Base-by-base conservation (phyloP, 2,329 filamentous ascomycete genomes). In the Diaporthe sp. region DNA sequence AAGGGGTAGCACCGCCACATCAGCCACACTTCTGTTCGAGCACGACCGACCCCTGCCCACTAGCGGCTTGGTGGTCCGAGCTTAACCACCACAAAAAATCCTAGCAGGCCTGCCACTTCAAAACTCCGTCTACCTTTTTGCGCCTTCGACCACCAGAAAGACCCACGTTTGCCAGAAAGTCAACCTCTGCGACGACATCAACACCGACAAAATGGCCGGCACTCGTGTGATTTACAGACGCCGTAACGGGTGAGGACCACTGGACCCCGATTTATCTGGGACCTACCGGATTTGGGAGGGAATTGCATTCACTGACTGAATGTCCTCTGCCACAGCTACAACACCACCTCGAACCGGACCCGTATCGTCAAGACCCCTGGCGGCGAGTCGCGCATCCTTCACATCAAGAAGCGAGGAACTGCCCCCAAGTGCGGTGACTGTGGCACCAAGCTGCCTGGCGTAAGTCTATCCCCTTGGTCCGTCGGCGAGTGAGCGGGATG, bases 391-490 rank as follows among this genome's bases (percentile, higher is more conserved):
- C 93, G 97, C 86, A 93, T 98, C 85, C 94, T 98, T 82, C 96
- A 99, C 93, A 96, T 98, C 91, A 98, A 98, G 94, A 99, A 99
- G 95, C 94, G 93, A 87, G 97, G 96, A 82, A 97, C 95, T 86
- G 94, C 96, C 79, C 97, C 97, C 85, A 99, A 99, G 92, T 99
- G 97, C 86, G 94, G 97, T 92, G 97, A 99, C 92, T 99, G 97
- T 85, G 97, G 97, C 85, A 92, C 92, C 90, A 98, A 98, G 91
- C 94, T 99, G 84, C 92, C 95, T 85, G 97, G 97, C 88, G 96
- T 99, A 94, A 94, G 95, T 97, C 78, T 73, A 78, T 71, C 59
- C 72, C 66, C 72, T 61, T 73, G 76, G 77, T 75, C 73, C 71
- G 65, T 47, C 25, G 32, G 47, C 44, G 22, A 27, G 13, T 47